phyloP scores from a whole-genome alignment of 2,329 filamentous ascomycete species.

The Colletotrichum zoysiae region DNA sequence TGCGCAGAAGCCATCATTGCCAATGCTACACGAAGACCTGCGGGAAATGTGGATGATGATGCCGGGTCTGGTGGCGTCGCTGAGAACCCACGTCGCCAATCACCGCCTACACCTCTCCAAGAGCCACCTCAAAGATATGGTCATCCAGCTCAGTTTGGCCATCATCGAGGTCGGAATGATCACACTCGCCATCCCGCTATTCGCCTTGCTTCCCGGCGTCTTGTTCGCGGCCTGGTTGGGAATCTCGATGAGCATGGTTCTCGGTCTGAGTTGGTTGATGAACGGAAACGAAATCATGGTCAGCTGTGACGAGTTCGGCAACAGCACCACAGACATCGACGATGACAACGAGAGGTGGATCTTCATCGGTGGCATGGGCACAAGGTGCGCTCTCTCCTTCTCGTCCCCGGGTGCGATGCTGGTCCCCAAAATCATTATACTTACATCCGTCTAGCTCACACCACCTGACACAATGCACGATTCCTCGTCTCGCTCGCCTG shows the following conservation, averaged over 20 bases:
- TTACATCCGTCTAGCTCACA: slow-evolving; percentile 44
- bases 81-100: slow-evolving; percentile 41
- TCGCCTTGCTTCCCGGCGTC: slow-evolving; percentile 48
- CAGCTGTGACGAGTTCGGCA: slow-evolving; percentile 44
- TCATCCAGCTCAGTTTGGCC: slow-evolving; percentile 45
- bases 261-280: slow-evolving; percentile 47
- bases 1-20: slow-evolving; percentile 43
- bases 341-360: slow-evolving; percentile 51
- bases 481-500: slow-evolving; percentile 52
- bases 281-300: slow-evolving; percentile 46
- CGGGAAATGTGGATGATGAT: slow-evolving; percentile 42
- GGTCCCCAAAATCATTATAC: background rate
- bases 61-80: slow-evolving; percentile 43
- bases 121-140: slow-evolving; percentile 44
- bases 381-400: slow-evolving; percentile 45
- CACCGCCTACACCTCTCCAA: slow-evolving; percentile 42
- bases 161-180: slow-evolving; percentile 47
- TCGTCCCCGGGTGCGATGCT: background rate
- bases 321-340: slow-evolving; percentile 47
- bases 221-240: slow-evolving; percentile 48
- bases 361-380: slow-evolving; percentile 51
- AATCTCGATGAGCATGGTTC: slow-evolving; percentile 44
- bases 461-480: slow-evolving; percentile 47
- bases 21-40: slow-evolving; percentile 46
- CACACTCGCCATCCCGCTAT: slow-evolving; percentile 45